These are phyloP conservation scores for Volvox carteri DNA, from an alignment of 163 green algal genomes.

Conservation along the genomic window DNA sequence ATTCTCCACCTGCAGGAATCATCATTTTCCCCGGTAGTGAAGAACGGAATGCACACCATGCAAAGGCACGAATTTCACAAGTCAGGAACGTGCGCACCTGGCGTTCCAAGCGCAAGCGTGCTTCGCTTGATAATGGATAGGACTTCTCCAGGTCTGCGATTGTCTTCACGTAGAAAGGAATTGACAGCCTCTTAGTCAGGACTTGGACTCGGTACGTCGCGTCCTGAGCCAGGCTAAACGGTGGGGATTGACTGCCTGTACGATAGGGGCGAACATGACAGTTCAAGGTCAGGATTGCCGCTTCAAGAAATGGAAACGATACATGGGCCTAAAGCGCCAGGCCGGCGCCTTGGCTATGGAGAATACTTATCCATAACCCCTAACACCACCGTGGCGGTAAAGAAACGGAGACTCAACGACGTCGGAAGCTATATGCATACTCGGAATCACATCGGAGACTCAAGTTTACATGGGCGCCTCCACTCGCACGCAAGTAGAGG, in stretches of 20 bases:
- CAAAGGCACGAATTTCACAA: neutral
- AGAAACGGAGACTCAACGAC: too few species aligned
- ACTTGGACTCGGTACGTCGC: slow-evolving; percentile 23
- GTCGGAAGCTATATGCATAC: too few species aligned
- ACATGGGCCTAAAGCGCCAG: too few species aligned
- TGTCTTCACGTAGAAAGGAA: slow-evolving; percentile 55
- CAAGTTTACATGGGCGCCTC: too few species aligned
- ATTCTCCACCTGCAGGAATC: slow-evolving; percentile 62
- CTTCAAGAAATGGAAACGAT: too few species aligned
- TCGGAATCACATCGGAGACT: too few species aligned
- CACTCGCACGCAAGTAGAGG: too few species aligned
- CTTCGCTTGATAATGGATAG: slow-evolving; percentile 18
- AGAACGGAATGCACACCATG: neutral
- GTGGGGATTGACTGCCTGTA: slow-evolving; percentile 42
- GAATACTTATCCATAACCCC: too few species aligned
- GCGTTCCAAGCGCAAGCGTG: slow-evolving; percentile 39
- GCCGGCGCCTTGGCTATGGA: too few species aligned
- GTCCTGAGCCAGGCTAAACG: slow-evolving; percentile 54
- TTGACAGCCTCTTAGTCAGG: slow-evolving; percentile 37
- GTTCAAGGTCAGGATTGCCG: too few species aligned
- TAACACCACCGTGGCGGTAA: too few species aligned
- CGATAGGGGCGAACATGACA: neutral
- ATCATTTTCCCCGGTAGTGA: neutral
- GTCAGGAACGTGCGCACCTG: slow-evolving; percentile 53
- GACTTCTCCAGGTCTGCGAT: slow-evolving; percentile 48